phyloP scores from a whole-genome alignment of 2,329 filamentous ascomycete species.

The Sarocladium strictum region DNA sequence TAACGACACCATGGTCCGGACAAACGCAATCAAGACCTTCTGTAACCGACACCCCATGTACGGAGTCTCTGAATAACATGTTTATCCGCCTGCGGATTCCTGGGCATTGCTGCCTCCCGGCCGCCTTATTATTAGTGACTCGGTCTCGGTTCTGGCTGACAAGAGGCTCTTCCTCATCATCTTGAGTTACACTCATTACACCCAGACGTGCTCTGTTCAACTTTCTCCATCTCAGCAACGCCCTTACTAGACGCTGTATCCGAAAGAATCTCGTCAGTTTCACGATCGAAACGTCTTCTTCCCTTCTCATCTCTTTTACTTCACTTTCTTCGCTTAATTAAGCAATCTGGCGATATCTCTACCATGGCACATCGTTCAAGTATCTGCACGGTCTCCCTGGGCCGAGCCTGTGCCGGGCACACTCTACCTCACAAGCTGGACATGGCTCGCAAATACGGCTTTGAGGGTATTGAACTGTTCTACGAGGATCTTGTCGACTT shows the following conservation, averaged over 20 bases:
- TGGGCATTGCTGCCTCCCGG: neutral
- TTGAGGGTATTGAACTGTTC: slow-evolving; percentile 69
- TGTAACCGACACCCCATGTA: neutral
- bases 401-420: slow-evolving; percentile 63
- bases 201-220: neutral
- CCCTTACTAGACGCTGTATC: too few relatives aligned
- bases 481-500: slow-evolving; percentile 67
- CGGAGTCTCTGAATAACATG: neutral
- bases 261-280: too few relatives aligned
- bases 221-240: too few relatives aligned
- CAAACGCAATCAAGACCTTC: neutral
- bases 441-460: slow-evolving; percentile 58
- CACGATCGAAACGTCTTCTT: too few relatives aligned
- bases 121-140: neutral
- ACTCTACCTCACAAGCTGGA: slow-evolving; percentile 60
- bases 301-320: too few relatives aligned
- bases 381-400: slow-evolving; percentile 73
- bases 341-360: neutral
- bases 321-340: neutral
- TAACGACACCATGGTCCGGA: neutral
- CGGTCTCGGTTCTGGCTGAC: neutral
- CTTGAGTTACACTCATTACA: neutral
- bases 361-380: neutral
- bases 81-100: neutral
- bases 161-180: neutral